Conservation (phyloP, 1,284 basidiomycete species). For the Cryptococcus sp. region DNA sequence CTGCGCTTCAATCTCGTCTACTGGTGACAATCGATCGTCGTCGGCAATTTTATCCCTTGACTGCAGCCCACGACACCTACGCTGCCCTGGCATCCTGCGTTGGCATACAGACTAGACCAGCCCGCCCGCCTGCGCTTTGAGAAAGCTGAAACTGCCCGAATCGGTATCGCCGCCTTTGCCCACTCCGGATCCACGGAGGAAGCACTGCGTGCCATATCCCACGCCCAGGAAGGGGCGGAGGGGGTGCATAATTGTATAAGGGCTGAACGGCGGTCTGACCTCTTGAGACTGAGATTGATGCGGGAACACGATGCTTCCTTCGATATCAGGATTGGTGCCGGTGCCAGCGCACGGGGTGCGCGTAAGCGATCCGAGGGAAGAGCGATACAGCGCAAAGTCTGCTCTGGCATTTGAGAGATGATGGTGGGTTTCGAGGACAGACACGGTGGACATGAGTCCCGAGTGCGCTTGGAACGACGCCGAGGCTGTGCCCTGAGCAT, state of each 20-base stretch:
- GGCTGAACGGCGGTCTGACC: constrained; percentile 5
- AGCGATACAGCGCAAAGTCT: constrained; percentile 28
- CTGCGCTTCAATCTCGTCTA: too few species aligned
- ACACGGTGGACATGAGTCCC: constrained; percentile 39
- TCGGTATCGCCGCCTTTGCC: constrained; percentile 42
- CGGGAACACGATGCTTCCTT: constrained; percentile 21
- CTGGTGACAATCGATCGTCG: too few species aligned
- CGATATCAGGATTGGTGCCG: background rate
- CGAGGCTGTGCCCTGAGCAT: constrained; percentile 26
- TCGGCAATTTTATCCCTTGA: too few species aligned
- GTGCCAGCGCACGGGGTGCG: constrained; percentile 13
- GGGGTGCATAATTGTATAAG: constrained; percentile 39
- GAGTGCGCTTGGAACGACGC: constrained; percentile 40
- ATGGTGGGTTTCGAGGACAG: constrained; percentile 8
- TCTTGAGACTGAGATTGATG: constrained; percentile 2
- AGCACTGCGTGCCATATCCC: constrained; percentile 30
- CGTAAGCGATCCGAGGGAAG: constrained; percentile 10
- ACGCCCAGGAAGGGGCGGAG: constrained; percentile 36
- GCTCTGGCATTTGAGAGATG: constrained; percentile 3
- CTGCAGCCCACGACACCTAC: too few species aligned
- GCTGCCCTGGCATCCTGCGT: background rate
- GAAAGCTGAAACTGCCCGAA: constrained; percentile 38
- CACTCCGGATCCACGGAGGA: constrained; percentile 31
- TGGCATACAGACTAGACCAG: background rate
- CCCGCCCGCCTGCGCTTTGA: constrained; percentile 28